A percentile compares a stretch with the other conserved stretches of the same genome.
These are phyloP conservation scores for Sporothrix pseudoabietina DNA, from an alignment of 2,329 filamentous ascomycete species.

Conservation along the genomic window DNA sequence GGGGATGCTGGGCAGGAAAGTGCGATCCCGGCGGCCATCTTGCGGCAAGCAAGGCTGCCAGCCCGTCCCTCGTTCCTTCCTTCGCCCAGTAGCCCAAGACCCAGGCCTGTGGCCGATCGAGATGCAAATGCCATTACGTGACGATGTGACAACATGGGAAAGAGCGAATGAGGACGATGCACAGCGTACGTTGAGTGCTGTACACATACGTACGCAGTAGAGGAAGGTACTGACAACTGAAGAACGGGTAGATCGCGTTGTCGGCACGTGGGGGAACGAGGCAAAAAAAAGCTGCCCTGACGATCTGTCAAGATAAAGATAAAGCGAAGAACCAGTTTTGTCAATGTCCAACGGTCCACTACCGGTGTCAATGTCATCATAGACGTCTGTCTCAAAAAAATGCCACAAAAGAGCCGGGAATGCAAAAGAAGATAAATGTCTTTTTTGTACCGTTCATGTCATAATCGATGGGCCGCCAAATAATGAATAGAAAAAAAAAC, in stretches of 20 bases:
- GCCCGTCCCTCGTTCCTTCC: neutral
- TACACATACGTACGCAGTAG: too few species aligned
- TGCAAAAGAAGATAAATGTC: constrained; percentile 3
- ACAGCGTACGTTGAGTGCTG: neutral
- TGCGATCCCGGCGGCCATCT: neutral
- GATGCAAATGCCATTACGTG: constrained; percentile 24
- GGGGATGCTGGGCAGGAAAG: constrained; percentile 14
- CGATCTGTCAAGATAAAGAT: constrained; percentile 12
- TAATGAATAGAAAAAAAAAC: neutral
- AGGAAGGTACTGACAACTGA: neutral
- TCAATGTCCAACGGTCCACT: neutral
- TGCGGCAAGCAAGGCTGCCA: constrained; percentile 16
- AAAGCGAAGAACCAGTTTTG: neutral
- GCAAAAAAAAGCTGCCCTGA: neutral
- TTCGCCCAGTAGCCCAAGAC: neutral
- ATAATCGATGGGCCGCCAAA: neutral
- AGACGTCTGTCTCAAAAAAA: neutral
- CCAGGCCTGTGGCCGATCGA: constrained; percentile 11
- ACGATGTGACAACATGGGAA: constrained; percentile 1
- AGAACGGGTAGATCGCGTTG: neutral
- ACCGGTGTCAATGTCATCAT: neutral
- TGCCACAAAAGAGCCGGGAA: neutral
- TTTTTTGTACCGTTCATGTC: neutral
- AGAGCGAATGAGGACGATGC: neutral
- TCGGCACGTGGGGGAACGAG: constrained; percentile 11